Conservation (phyloP, 2,329 filamentous ascomycete species). For the Pyrenophora tritici-repentis region DNA sequence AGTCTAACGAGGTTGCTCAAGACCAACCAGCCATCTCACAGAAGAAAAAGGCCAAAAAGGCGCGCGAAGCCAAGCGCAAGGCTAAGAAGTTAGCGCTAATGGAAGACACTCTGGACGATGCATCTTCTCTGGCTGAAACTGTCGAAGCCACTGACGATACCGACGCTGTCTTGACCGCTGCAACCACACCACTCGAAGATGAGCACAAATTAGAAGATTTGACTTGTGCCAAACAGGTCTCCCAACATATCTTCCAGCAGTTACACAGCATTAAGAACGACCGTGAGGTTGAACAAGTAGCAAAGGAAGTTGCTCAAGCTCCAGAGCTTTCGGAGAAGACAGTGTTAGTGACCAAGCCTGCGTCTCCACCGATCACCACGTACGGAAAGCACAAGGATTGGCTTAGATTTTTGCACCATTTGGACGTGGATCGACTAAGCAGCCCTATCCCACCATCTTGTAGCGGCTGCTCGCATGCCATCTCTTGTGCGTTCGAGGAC, state of each 20-base stretch:
- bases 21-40: constrained; percentile 19
- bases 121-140: not conserved
- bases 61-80: constrained; percentile 26
- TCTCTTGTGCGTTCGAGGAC: constrained; percentile 21
- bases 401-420: constrained; percentile 16
- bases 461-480: constrained; percentile 9
- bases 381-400: constrained; percentile 28
- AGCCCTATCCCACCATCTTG: constrained; percentile 7
- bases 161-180: not conserved
- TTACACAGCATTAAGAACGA: not conserved
- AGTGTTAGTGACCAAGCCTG: not conserved
- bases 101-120: not conserved
- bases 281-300: not conserved
- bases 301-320: not conserved
- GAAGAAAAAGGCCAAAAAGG: constrained; percentile 34
- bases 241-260: no score
- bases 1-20: not conserved
- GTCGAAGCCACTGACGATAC: not conserved
- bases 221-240: no score
- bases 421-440: constrained; percentile 26
- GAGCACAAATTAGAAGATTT: no score
- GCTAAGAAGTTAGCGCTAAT: constrained; percentile 19
- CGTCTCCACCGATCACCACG: constrained; percentile 4
- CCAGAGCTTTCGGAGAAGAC: not conserved
- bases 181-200: no score